phyloP scores from a whole-genome alignment of 2,329 filamentous ascomycete species.

The Aspergillus fructus region DNA sequence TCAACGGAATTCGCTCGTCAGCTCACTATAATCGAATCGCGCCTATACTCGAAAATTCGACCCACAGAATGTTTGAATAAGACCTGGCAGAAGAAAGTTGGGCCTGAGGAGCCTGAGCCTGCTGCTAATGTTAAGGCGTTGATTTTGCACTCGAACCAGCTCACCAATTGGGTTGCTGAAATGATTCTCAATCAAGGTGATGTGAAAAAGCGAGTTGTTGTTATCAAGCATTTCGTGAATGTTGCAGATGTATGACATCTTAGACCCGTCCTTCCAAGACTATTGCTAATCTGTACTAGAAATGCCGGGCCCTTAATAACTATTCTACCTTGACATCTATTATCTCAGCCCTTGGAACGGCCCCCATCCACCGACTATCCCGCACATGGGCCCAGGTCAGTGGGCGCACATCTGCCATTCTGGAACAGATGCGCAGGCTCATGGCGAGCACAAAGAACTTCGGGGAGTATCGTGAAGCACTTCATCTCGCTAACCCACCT shows the following conservation, averaged over 20 bases:
- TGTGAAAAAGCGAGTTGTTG: conserved; percentile 91
- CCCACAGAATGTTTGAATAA: conserved; percentile 96
- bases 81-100: conserved; percentile 96
- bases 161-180: conserved; percentile 99
- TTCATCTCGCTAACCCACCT: conserved; percentile 90
- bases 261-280: background rate
- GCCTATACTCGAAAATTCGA: conserved; percentile 92
- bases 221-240: conserved; percentile 97
- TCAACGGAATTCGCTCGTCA: conserved; percentile 95
- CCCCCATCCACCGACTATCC: conserved; percentile 89
- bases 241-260: conserved; percentile 74
- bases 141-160: conserved; percentile 95
- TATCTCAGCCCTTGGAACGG: conserved; percentile 91
- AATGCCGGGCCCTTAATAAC: conserved; percentile 92
- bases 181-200: conserved; percentile 97
- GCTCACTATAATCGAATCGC: conserved; percentile 93
- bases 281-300: conserved; percentile 53
- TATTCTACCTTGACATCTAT: conserved; percentile 97
- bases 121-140: conserved; percentile 93
- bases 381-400: conserved; percentile 94
- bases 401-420: conserved; percentile 71
- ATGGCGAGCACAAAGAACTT: conserved; percentile 99
- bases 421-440: conserved; percentile 88
- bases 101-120: conserved; percentile 68
- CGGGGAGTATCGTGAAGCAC: conserved; percentile 87